Evolutionary conservation across 176 grass and related monocot species (phyloP), one percentile per base, ranked within the genome.

Genomic region (Zea luxurians): DNA sequence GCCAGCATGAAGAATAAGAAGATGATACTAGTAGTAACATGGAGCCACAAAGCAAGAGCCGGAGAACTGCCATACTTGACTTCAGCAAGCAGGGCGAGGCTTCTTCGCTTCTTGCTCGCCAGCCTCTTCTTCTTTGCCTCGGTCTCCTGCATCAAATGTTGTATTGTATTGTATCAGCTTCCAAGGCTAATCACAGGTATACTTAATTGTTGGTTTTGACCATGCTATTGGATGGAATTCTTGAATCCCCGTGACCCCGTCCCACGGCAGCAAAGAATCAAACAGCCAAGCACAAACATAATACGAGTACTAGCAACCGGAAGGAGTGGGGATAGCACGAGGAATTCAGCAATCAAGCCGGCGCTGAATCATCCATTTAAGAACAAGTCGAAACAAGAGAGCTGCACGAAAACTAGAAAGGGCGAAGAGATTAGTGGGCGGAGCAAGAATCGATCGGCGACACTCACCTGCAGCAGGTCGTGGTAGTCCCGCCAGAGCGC

Each of bases 91-190:
- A 93, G 55, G 65, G 53, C 5, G 12, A 77, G 70, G 38, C 89
- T 97, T 63, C 71, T 90, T 55, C 50, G 66, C 64, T 83, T 93
- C 2, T 46, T 66, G 1, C 70, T 71, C 55, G 69, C 59, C 42
- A 93, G 54, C 78, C 18, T 61, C 81, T 55, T 83, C 88, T 78
- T 97, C 73, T 93, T 93, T 21, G 70, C 83, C 62, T 93, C 93
- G 13, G 81, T 84, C 16, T 93, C 90, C 93, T 97, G 78, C 68
- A 48, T 15, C 58, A 46, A 16, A 59, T 16, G 13, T 40, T 40
- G 38, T 40, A 4, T 7, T 55, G 16, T 64, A 70, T 7, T 55
- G 16, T 64, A 70, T 38, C 64, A 75, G 53, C 9, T 46, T 75
- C 54, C 54, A 55, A 82, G 40, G 12, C 3, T 34, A 76, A 36